phyloP scores from a whole-genome alignment of 2,329 filamentous ascomycete genomes.

The Penicillium digitatum region DNA sequence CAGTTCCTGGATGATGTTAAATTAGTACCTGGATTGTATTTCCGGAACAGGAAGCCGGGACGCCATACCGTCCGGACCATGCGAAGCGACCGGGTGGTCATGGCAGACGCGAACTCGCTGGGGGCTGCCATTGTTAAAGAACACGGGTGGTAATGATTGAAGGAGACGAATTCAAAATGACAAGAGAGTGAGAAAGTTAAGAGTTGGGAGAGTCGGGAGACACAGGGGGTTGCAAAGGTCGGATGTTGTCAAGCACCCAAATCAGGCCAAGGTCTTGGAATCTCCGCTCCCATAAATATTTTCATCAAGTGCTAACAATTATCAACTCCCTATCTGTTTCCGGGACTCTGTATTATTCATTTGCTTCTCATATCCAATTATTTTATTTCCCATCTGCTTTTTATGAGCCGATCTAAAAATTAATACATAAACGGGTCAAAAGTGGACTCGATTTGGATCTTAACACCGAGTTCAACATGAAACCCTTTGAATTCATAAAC shows the following conservation, averaged over 20 bases:
- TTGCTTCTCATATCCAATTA: background rate
- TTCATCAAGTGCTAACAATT: background rate
- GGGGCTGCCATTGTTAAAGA: constrained; percentile 31
- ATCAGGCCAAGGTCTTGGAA: background rate
- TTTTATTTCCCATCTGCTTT: background rate
- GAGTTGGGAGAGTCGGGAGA: background rate
- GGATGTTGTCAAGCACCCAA: constrained; percentile 1
- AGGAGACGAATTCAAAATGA: background rate
- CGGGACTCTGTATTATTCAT: too few species aligned
- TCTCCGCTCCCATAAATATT: background rate
- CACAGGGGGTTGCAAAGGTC: background rate
- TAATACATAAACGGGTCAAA: background rate
- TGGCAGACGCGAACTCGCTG: constrained; percentile 46
- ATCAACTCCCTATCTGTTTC: background rate
- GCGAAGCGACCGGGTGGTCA: constrained; percentile 79
- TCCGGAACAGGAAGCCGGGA: constrained; percentile 7
- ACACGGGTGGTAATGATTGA: background rate
- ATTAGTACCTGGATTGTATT: constrained; percentile 3
- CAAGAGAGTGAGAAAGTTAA: background rate
- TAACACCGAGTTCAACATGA: background rate
- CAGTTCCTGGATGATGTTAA: constrained; percentile 63
- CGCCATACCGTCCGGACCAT: constrained; percentile 74
- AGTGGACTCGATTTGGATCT: background rate
- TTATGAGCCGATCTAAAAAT: background rate
- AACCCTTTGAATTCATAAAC: background rate